These are phyloP conservation scores for Capsicum pubescens DNA, from an alignment of 257 asterid genomes.

Conservation along the genomic window DNA sequence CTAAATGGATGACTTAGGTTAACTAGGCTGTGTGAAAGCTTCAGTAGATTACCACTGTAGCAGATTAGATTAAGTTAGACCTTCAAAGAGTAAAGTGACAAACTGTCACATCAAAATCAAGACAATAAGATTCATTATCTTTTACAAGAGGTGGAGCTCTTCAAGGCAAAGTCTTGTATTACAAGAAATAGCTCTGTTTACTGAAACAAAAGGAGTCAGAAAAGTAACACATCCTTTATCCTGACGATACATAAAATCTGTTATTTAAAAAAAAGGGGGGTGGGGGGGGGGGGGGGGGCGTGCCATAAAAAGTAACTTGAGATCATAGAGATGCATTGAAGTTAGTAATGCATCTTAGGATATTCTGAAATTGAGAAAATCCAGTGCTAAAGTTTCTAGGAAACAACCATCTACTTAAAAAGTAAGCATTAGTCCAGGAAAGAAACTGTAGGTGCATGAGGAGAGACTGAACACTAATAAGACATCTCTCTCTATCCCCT, in stretches of 20 bases:
- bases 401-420: neutral
- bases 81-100: neutral
- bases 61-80: neutral
- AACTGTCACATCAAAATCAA: constrained; percentile 11
- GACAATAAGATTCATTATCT: neutral
- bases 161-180: neutral
- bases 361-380: neutral
- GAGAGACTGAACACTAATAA: constrained; percentile 9
- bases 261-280: neutral
- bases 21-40: neutral
- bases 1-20: neutral
- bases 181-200: neutral
- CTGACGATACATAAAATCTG: neutral
- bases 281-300: too few species aligned
- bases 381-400: neutral
- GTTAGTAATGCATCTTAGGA: neutral
- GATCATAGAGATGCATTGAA: neutral
- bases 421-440: neutral
- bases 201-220: neutral
- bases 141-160: neutral
- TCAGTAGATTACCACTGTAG: neutral
- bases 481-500: neutral
- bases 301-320: neutral
- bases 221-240: neutral
- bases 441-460: neutral